Conservation (phyloP, 2,329 filamentous ascomycete species). For the Penicillium capsulatum region DNA sequence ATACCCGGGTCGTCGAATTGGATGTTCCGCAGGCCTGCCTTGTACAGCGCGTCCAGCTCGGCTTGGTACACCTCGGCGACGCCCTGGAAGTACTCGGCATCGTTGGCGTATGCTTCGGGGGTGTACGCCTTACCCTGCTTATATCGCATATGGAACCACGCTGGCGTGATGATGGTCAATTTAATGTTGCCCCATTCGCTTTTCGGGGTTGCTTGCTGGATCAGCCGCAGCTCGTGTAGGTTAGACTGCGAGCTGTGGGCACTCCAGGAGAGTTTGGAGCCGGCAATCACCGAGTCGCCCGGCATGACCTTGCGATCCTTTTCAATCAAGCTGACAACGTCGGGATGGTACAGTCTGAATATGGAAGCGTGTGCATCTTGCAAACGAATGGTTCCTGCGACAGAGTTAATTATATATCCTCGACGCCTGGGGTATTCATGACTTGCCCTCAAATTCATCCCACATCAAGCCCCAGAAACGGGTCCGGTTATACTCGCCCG, state of each 20-base stretch:
- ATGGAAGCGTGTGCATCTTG: constrained; percentile 26
- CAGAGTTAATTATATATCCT: neutral
- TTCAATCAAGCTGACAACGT: constrained; percentile 26
- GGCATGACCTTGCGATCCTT: constrained; percentile 27
- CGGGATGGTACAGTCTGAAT: constrained; percentile 27
- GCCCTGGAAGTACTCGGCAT: constrained; percentile 61
- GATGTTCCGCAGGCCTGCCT: constrained; percentile 60
- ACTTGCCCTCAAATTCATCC: constrained; percentile 23
- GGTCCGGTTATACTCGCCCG: constrained; percentile 23
- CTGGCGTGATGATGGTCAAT: constrained; percentile 62
- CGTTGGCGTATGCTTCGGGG: constrained; percentile 52
- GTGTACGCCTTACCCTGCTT: constrained; percentile 54
- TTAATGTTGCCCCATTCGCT: constrained; percentile 63
- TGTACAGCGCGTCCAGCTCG: constrained; percentile 58
- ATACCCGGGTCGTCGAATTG: constrained; percentile 65
- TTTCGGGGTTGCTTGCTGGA: constrained; percentile 45
- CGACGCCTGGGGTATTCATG: neutral
- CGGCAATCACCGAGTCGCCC: constrained; percentile 26
- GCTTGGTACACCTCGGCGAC: constrained; percentile 62
- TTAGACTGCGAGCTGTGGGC: constrained; percentile 16
- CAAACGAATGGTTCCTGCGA: constrained; percentile 22
- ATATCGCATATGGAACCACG: constrained; percentile 66
- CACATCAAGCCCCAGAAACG: constrained; percentile 25
- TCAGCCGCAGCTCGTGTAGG: constrained; percentile 21
- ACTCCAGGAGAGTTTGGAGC: constrained; percentile 22